Conservation (phyloP, 768 basidiomycete species). For the Roridomyces roridus region DNA sequence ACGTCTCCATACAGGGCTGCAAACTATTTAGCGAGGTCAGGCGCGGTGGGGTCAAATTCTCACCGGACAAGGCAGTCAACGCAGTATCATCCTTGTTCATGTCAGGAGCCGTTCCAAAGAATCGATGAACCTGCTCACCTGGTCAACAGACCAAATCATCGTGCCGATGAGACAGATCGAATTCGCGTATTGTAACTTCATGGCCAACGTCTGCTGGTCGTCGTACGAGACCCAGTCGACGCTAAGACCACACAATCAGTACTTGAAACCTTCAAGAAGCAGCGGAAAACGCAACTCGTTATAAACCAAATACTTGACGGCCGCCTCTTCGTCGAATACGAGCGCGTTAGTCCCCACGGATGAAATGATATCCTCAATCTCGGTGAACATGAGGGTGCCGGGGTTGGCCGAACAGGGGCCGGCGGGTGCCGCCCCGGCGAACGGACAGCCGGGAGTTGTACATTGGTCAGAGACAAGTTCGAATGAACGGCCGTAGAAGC, state of each 20-base stretch:
- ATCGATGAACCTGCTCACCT: not conserved
- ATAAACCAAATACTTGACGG: slow-evolving; percentile 2
- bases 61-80: not conserved
- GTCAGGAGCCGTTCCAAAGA: not conserved
- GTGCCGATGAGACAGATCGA: not conserved
- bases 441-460: not conserved
- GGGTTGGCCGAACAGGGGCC: not conserved
- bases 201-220: not conserved
- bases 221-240: not conserved
- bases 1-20: not conserved
- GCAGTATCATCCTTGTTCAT: not conserved
- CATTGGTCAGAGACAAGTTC: not conserved
- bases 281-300: not conserved
- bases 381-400: not conserved
- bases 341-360: not conserved
- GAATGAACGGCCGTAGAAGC: slow-evolving; percentile 1
- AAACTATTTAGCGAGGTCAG: not conserved
- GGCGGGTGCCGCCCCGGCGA: not conserved
- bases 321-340: not conserved
- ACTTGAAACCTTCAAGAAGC: too few relatives aligned
- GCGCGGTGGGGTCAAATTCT: not conserved
- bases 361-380: not conserved
- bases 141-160: slow-evolving; percentile 9
- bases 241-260: too few relatives aligned
- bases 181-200: slow-evolving; percentile 3